A percentile compares a stretch with the other conserved stretches of the same genome.
These are phyloP conservation scores for Dentipellis sp. DNA, from an alignment of 768 basidiomycete species.

Conservation along the genomic window DNA sequence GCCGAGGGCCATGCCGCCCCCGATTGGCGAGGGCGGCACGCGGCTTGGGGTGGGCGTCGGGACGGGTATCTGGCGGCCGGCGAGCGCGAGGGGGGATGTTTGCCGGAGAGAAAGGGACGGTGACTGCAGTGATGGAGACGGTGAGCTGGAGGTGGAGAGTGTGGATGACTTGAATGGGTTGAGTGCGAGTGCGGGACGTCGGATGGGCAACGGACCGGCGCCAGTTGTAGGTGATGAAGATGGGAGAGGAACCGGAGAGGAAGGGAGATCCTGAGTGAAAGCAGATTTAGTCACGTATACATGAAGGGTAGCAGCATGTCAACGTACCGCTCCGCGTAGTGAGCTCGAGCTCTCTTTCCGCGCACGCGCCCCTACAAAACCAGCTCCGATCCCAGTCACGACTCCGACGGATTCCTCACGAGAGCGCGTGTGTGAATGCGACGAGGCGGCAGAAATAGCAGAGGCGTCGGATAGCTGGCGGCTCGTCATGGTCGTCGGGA, in stretches of 20 bases:
- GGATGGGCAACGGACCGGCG: constrained; percentile 32
- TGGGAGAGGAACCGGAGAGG: constrained; percentile 18
- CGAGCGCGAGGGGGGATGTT: constrained; percentile 33
- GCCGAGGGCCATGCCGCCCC: background rate
- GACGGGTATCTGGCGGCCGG: constrained; percentile 21
- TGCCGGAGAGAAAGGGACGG: constrained; percentile 39
- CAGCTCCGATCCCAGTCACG: background rate
- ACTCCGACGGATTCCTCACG: constrained; percentile 25
- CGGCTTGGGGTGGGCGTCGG: constrained; percentile 30
- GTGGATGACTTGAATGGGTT: constrained; percentile 44
- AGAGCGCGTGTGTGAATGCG: constrained; percentile 24
- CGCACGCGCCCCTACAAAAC: constrained; percentile 24
- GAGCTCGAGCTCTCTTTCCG: constrained; percentile 41
- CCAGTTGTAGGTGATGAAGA: background rate
- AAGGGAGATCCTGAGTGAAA: constrained; percentile 24
- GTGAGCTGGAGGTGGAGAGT: constrained; percentile 29
- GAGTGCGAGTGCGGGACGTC: constrained; percentile 31
- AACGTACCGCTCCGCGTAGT: constrained; percentile 23
- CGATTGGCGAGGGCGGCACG: constrained; percentile 29
- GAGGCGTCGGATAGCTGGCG: constrained; percentile 15
- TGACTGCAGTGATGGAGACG: constrained; percentile 39
- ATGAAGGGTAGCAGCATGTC: background rate
- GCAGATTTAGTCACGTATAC: constrained; percentile 4
- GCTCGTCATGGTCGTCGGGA: constrained; percentile 22
- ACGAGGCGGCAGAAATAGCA: constrained; percentile 32